phyloP scores from a whole-genome alignment of 2,329 filamentous ascomycete species.

The Paracorniculantispora psalliotae region DNA sequence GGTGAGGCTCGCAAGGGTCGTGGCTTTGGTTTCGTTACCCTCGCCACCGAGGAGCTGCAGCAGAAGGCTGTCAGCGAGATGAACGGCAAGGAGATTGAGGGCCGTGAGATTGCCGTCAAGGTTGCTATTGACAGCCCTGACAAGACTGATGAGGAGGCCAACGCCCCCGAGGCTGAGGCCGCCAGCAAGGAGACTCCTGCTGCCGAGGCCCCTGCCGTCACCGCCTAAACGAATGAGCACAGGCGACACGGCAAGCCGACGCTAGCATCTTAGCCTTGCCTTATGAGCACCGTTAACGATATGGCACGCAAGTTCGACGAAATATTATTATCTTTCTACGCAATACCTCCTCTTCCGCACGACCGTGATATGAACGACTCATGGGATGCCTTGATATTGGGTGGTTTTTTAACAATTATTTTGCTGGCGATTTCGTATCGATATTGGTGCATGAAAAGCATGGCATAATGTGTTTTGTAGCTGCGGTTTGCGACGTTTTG shows the following conservation, averaged over 20 bases:
- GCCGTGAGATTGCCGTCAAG: constrained; percentile 99
- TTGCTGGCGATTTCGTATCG: constrained; percentile 13
- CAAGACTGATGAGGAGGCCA: constrained; percentile 86
- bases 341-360: not conserved
- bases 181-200: constrained; percentile 35
- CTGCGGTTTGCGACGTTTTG: constrained; percentile 1
- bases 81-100: constrained; percentile 99
- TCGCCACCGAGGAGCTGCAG: constrained; percentile 91
- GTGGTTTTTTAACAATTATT: constrained; percentile 16
- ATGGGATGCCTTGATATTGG: constrained; percentile 8
- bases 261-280: constrained; percentile 8
- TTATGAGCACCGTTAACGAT: constrained; percentile 31
- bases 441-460: constrained; percentile 10
- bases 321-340: constrained; percentile 27
- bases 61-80: constrained; percentile 96
- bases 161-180: constrained; percentile 43
- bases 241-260: constrained; percentile 2
- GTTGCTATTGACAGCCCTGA: constrained; percentile 98
- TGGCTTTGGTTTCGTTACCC: constrained; percentile 96
- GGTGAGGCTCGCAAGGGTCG: constrained; percentile 98
- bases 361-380: constrained; percentile 5
- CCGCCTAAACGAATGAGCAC: constrained; percentile 26
- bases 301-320: constrained; percentile 36
- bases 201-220: constrained; percentile 25
- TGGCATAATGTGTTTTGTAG: constrained; percentile 3